Evolutionary conservation across 108 stramenopile species (phyloP).

Genomic region (Cyclotella cryptica): DNA sequence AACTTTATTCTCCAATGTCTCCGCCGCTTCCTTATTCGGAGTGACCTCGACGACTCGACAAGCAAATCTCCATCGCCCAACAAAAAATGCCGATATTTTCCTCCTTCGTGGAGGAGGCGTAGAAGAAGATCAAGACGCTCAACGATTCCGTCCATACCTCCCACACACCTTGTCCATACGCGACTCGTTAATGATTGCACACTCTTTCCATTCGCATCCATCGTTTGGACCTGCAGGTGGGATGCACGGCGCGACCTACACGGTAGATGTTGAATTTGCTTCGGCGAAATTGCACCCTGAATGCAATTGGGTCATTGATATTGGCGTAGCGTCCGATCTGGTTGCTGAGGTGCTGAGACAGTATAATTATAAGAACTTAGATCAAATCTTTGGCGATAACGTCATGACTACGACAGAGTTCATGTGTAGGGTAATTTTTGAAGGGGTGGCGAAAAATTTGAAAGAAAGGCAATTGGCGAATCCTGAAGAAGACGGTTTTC

Average conservation of each 20-base stretch:
- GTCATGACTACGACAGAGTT: constrained; percentile 95
- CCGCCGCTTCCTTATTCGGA: constrained; percentile 31
- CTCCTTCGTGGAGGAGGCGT: constrained; percentile 31
- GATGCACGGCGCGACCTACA: constrained; percentile 95
- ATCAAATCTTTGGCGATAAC: constrained; percentile 84
- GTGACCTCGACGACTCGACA: constrained; percentile 1
- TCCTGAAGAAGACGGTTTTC: constrained; percentile 50
- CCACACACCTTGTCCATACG: constrained; percentile 86
- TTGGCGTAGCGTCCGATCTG: constrained; percentile 86
- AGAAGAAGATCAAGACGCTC: neutral
- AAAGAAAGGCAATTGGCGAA: constrained; percentile 37
- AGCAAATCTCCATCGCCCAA: neutral
- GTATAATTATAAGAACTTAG: constrained; percentile 93
- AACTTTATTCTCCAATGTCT: neutral
- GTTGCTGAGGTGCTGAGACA: constrained; percentile 70
- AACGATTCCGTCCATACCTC: constrained; percentile 48
- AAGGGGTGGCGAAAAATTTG: constrained; percentile 46
- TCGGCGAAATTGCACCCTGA: constrained; percentile 60
- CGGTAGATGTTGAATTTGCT: constrained; percentile 91
- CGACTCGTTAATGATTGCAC: constrained; percentile 96
- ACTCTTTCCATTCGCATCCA: constrained; percentile 85
- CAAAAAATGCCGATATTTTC: neutral
- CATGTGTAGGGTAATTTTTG: constrained; percentile 73
- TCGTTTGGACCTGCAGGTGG: constrained; percentile 92
- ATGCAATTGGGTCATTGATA: constrained; percentile 95